Conservation (phyloP, 2,329 filamentous ascomycete species). For the Myotisia sp. region DNA sequence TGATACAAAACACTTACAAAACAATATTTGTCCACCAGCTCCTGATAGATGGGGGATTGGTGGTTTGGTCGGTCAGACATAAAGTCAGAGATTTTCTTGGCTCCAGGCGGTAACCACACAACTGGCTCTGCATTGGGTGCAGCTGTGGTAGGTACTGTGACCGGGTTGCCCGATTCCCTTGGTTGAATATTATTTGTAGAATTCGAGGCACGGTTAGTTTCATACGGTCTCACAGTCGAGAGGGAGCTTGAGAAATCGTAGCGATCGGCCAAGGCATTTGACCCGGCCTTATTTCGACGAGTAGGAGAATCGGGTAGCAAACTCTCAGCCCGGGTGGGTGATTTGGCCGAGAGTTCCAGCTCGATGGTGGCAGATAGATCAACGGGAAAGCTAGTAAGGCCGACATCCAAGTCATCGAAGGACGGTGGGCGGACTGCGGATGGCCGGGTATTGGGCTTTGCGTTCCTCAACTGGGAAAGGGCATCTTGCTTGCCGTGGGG, state of each 20-base stretch:
- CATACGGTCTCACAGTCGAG: slow-evolving; percentile 58
- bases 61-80: slow-evolving; percentile 50
- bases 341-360: background rate
- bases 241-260: slow-evolving; percentile 96
- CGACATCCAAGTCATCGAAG: background rate
- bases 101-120: too few species aligned
- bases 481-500: slow-evolving; percentile 16
- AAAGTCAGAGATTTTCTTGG: slow-evolving; percentile 7
- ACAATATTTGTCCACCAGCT: slow-evolving; percentile 97
- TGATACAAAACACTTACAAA: slow-evolving; percentile 63
- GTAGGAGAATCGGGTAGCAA: slow-evolving; percentile 37
- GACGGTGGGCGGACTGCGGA: background rate
- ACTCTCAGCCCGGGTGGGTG: background rate
- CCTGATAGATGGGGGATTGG: slow-evolving; percentile 81
- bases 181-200: background rate
- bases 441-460: too few species aligned
- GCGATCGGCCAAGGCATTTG: slow-evolving; percentile 72
- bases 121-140: background rate
- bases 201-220: slow-evolving; percentile 7
- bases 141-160: background rate
- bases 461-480: too few species aligned
- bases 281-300: slow-evolving; percentile 36
- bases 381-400: background rate
- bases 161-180: background rate
- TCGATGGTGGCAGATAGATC: background rate